Percentiles rank a stretch among this genome's conserved stretches.
Evolutionary conservation across 2,329 filamentous ascomycete species (phyloP).

Genomic region (Lecanicillium sp.): DNA sequence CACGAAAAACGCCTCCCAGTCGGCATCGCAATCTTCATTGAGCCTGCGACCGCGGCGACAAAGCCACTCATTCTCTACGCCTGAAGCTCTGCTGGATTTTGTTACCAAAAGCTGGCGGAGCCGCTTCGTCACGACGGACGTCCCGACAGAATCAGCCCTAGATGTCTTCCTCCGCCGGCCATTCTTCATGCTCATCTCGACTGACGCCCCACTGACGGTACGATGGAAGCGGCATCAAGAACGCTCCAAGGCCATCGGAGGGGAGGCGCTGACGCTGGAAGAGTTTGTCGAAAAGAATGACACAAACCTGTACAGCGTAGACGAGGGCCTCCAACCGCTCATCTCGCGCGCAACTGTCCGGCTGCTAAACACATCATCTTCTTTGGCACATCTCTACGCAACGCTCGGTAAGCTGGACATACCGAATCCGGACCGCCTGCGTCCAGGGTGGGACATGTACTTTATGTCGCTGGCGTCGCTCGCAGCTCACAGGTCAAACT

Average conservation of each 20-base stretch:
- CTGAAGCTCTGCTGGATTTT: slow-evolving; percentile 68
- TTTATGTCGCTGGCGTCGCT: slow-evolving; percentile 96
- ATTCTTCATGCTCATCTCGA: slow-evolving; percentile 86
- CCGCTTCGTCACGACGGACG: slow-evolving; percentile 78
- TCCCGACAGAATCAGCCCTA: slow-evolving; percentile 63
- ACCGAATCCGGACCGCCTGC: slow-evolving; percentile 66
- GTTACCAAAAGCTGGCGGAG: slow-evolving; percentile 78
- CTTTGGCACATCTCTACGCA: slow-evolving; percentile 61
- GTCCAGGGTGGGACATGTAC: slow-evolving; percentile 92
- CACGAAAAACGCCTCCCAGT: slow-evolving; percentile 16
- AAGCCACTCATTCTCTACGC: slow-evolving; percentile 44
- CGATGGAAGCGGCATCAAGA: slow-evolving; percentile 71
- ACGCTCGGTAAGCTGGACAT: slow-evolving; percentile 70
- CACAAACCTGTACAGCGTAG: slow-evolving; percentile 62
- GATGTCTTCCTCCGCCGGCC: slow-evolving; percentile 72
- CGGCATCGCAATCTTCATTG: slow-evolving; percentile 17
- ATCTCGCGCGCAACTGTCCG: slow-evolving; percentile 76
- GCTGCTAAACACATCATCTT: slow-evolving; percentile 74
- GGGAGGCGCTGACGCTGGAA: slow-evolving; percentile 35
- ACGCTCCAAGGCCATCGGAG: slow-evolving; percentile 15
- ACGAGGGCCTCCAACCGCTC: slow-evolving; percentile 61
- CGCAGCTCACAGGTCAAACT: slow-evolving; percentile 85
- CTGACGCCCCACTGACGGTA: slow-evolving; percentile 79
- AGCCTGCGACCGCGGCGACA: slow-evolving; percentile 15
- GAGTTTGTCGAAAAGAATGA: slow-evolving; percentile 56